Conservation (phyloP, 1,139 yeast species). For the Taphrina wiesneri region DNA sequence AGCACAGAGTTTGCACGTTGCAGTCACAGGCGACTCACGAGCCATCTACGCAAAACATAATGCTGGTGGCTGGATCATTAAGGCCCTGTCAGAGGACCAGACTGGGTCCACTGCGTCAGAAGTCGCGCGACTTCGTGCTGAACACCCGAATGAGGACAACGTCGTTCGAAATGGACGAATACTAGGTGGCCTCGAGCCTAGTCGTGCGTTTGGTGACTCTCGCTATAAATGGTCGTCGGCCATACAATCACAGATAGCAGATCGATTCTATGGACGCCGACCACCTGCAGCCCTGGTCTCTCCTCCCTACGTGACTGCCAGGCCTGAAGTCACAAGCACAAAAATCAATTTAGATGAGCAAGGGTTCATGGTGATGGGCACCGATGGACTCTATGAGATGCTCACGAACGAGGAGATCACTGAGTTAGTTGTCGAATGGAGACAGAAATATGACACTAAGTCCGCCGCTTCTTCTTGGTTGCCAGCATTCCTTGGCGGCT, state of each 20-base stretch:
- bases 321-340: slow-evolving; percentile 86
- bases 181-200: slow-evolving; percentile 91
- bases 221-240: slow-evolving; percentile 80
- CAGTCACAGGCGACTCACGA: slow-evolving; percentile 95
- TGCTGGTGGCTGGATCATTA: slow-evolving; percentile 78
- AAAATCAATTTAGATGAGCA: slow-evolving; percentile 69
- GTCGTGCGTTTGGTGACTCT: slow-evolving; percentile 97
- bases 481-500: slow-evolving; percentile 16
- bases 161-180: slow-evolving; percentile 80
- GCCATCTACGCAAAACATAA: slow-evolving; percentile 67
- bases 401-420: slow-evolving; percentile 89
- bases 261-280: slow-evolving; percentile 78
- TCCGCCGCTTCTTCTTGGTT: slow-evolving; percentile 22
- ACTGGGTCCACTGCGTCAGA: slow-evolving; percentile 91
- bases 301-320: slow-evolving; percentile 97
- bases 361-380: slow-evolving; percentile 87
- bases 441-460: slow-evolving; percentile 44
- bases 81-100: slow-evolving; percentile 84
- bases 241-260: slow-evolving; percentile 56
- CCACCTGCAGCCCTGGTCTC: slow-evolving; percentile 76
- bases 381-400: slow-evolving; percentile 93
- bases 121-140: slow-evolving; percentile 75
- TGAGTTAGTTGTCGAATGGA: slow-evolving; percentile 90
- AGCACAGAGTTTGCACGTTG: slow-evolving; percentile 72
- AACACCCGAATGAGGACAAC: slow-evolving; percentile 81